A percentile compares a stretch with the other conserved stretches of the same genome.
These are phyloP conservation scores for Paramecium caudatum DNA, from an alignment of 73 alveolate genomes.

Conservation along the genomic window DNA sequence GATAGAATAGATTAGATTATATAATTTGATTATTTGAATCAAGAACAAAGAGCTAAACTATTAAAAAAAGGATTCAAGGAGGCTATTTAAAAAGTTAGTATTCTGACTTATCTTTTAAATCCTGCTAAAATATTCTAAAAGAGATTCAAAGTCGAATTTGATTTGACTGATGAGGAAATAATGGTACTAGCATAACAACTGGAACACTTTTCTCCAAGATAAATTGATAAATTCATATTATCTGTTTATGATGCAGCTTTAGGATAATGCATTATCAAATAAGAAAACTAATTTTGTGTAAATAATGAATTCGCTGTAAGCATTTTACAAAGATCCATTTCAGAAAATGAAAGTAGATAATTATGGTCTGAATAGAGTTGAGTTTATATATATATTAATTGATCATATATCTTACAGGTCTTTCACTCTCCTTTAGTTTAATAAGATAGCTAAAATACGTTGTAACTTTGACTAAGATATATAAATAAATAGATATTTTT, in stretches of 20 bases:
- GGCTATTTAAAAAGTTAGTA: not conserved
- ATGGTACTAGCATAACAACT: constrained; percentile 80
- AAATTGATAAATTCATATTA: constrained; percentile 84
- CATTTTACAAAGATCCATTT: constrained; percentile 14
- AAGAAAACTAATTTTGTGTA: constrained; percentile 7
- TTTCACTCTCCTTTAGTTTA: no score
- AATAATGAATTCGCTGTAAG: not conserved
- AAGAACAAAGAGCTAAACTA: constrained; percentile 78
- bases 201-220: constrained; percentile 91
- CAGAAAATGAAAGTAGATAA: not conserved
- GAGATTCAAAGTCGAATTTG: not conserved
- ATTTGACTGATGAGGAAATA: constrained; percentile 56
- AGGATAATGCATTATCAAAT: not conserved
- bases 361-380: constrained; percentile 9
- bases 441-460: no score
- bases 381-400: constrained; percentile 34
- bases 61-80: constrained; percentile 54
- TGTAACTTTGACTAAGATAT: no score
- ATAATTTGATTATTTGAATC: constrained; percentile 83
- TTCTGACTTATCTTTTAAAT: constrained; percentile 30
- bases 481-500: no score
- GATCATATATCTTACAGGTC: no score
- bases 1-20: constrained; percentile 90
- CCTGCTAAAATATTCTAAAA: constrained; percentile 58
- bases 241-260: constrained; percentile 91